These are phyloP conservation scores for Colletotrichum chrysophilum DNA, from an alignment of 2,329 filamentous ascomycete genomes.

Conservation along the genomic window DNA sequence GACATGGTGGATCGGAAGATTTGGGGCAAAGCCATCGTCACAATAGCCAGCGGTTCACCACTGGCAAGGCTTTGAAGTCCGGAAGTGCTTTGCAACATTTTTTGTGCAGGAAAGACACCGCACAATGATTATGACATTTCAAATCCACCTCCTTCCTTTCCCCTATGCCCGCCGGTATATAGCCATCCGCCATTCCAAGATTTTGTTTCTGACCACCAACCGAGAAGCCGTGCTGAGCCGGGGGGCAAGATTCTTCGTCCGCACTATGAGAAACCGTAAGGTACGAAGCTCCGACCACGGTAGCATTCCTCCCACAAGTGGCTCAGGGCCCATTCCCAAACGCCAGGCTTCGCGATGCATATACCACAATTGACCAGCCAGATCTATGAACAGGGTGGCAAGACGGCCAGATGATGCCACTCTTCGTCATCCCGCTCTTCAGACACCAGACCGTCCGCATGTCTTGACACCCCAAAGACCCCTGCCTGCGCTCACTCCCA, in stretches of 20 bases:
- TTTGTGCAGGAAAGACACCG: not conserved
- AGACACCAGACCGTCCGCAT: conserved; percentile 21
- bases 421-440: conserved; percentile 1
- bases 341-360: conserved; percentile 27
- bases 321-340: conserved; percentile 16
- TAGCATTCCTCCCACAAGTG: not conserved
- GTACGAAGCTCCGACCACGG: not conserved
- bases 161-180: conserved; percentile 8
- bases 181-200: conserved; percentile 7
- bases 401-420: not conserved
- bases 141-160: not conserved
- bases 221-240: not conserved
- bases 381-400: conserved; percentile 18
- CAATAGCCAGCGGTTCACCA: conserved; percentile 11
- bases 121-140: conserved; percentile 3
- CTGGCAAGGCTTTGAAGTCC: not conserved
- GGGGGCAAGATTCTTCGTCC: not conserved
- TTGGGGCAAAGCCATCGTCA: conserved; percentile 63
- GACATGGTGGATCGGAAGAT: conserved; percentile 55
- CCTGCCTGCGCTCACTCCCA: conserved; percentile 80
- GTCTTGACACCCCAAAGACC: conserved; percentile 77
- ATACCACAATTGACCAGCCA: conserved; percentile 19
- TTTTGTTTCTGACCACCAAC: conserved; percentile 10
- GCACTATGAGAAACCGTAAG: not conserved
- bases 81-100: not conserved